Evolutionary conservation across 2,329 filamentous ascomycete species (phyloP), one percentile per base, ranked within the genome.

Genomic region (Pseudogymnoascus sp.): DNA sequence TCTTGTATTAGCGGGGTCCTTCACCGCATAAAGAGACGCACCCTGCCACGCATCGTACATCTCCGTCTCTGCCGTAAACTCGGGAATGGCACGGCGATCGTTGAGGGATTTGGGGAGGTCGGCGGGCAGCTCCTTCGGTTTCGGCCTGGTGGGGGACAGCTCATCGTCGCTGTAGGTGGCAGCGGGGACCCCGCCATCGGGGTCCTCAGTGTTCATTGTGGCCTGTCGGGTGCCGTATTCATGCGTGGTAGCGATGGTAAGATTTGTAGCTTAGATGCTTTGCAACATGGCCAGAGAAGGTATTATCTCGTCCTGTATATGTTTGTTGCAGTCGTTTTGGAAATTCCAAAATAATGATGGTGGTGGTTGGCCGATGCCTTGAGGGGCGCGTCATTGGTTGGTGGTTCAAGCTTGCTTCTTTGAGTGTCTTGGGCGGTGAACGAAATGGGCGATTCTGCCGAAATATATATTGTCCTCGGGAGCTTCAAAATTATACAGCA

Each of bases 1-100:
- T 62, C 61, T 20, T 30, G 57, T 59, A 62, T 62, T 41, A 66
- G 36, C 43, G 63, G 59, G 15, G 66, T 61, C 65, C 59, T 60
- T 64, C 58, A 63, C 59, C 39, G 30, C 25, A 36, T 50, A 11
- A 35, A 14, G 25, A 57, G 36, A 35, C 62, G 22, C 73, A 88
- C 93, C 93, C 86, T 97, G 91, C 94, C 94, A 99, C 68, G 91
- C 94, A 82, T 99, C 94, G 74, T 97, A 99, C 78, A 97, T 91
- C 79, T 97, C 94, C 39, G 92, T 96, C 79, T 97, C 94, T 38
- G 81, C 80, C 61, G 88, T 82, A 65, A 86, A 82, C 28, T 78
- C 80, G 3, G 86, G 82, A 35, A 88, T 82, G 69, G 81, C 81
- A 68, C 87, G 84, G 63, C 94, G 85, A 77, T 99, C 94, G 74